phyloP scores from a whole-genome alignment of 2,329 filamentous ascomycete genomes.

The Xylaria sp. region DNA sequence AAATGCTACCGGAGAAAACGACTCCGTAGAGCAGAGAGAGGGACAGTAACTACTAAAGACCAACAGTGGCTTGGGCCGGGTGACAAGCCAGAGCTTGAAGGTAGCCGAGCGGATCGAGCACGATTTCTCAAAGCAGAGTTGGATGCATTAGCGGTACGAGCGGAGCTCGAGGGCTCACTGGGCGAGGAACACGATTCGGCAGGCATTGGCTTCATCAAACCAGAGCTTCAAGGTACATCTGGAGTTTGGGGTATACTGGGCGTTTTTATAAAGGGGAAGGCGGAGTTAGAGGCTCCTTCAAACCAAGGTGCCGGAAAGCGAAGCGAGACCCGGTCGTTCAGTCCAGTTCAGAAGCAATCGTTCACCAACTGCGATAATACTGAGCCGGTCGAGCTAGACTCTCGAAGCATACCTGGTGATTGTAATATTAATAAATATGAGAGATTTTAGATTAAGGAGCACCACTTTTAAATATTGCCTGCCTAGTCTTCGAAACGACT shows the following conservation, averaged over 20 bases:
- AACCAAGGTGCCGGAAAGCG: not conserved
- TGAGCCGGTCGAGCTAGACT: not conserved
- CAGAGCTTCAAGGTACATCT: constrained; percentile 14
- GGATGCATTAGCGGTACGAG: constrained; percentile 19
- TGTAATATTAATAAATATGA: not conserved
- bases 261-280: constrained; percentile 12
- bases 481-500: too few species aligned
- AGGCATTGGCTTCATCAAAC: constrained; percentile 7
- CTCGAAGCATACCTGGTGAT: not conserved
- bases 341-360: not conserved
- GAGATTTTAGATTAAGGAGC: not conserved
- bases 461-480: not conserved
- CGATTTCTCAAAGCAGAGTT: constrained; percentile 8
- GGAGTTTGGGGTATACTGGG: constrained; percentile 1
- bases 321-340: not conserved
- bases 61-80: not conserved
- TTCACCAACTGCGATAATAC: not conserved
- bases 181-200: not conserved
- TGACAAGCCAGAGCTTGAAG: not conserved
- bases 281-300: not conserved
- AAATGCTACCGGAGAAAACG: not conserved
- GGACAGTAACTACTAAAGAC: not conserved
- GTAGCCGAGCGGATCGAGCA: not conserved
- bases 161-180: constrained; percentile 11
- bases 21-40: not conserved